phyloP scores from a whole-genome alignment of 73 alveolate genomes.

The Urostyla sp. region DNA sequence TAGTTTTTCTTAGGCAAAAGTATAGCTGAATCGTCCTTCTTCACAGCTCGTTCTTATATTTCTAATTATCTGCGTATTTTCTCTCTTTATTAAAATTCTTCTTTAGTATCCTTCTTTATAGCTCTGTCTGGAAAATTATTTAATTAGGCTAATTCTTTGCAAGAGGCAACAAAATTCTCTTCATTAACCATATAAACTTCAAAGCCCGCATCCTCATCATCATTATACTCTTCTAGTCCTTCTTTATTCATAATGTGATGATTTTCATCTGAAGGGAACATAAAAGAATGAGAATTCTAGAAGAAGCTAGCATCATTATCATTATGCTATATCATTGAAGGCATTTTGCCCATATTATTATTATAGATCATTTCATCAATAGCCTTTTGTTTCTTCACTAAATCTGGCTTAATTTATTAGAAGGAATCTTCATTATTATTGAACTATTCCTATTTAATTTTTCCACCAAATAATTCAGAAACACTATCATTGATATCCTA shows the following conservation, averaged over 20 bases:
- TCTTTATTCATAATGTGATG: slow-evolving; percentile 69
- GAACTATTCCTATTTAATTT: slow-evolving; percentile 5
- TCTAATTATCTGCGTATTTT: slow-evolving; percentile 56
- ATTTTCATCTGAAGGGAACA: slow-evolving; percentile 11
- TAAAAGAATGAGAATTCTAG: not conserved
- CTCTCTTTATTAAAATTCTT: slow-evolving; percentile 31
- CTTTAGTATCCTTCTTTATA: slow-evolving; percentile 74
- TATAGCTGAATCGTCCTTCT: slow-evolving; percentile 77
- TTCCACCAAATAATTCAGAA: slow-evolving; percentile 3
- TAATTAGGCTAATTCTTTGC: slow-evolving; percentile 94
- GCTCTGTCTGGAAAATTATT: slow-evolving; percentile 96
- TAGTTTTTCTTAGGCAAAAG: slow-evolving; percentile 11
- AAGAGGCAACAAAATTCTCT: slow-evolving; percentile 87
- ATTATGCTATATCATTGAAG: slow-evolving; percentile 68
- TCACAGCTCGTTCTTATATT: slow-evolving; percentile 64
- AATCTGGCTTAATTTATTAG: slow-evolving; percentile 9
- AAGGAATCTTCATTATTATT: slow-evolving; percentile 40
- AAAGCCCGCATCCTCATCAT: slow-evolving; percentile 99
- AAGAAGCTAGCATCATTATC: slow-evolving; percentile 71
- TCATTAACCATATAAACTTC: slow-evolving; percentile 94
- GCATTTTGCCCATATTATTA: slow-evolving; percentile 68
- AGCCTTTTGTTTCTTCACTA: slow-evolving; percentile 19
- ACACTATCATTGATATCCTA: slow-evolving; percentile 30
- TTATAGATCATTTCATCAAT: slow-evolving; percentile 55
- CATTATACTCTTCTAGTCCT: slow-evolving; percentile 91